Base-by-base conservation (phyloP, 2,329 filamentous ascomycete genomes). In the Penicillium capsulatum region DNA sequence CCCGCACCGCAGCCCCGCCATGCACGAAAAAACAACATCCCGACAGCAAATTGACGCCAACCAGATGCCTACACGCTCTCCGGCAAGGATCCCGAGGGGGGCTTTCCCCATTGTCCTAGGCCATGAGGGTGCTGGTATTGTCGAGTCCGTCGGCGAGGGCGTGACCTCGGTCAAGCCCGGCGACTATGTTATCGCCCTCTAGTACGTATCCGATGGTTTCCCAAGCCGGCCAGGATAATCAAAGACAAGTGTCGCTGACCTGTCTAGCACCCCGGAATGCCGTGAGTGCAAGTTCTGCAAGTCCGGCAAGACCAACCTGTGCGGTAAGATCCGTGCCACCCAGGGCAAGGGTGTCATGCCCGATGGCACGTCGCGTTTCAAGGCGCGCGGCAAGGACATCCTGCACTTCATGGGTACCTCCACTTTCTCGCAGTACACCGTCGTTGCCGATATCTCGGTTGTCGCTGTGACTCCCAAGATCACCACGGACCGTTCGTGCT, bases 381-480 rank as follows among this genome's bases (percentile, higher is more conserved):
- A 80, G 70, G 89, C 84, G 77, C 92, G 91, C 70, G 92, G 92
- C 69, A 84, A 96, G 73, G 86, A 94, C 58, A 78, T 98, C 47
- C 81, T 97, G 43, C 92, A 97, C 75, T 98, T 97, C 75, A 98
- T 98, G 92, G 92, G 92, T 60, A 95, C 88, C 40, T 96, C 90
- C 26, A 98, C 92, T 57, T 98, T 98, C 77, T 94, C 88, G 20
- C 92, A 98, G 73, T 98, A 94, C 75, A 97, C 92, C 42, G 92
- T 98, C 51, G 88, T 98, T 26, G 91, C 92, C 66, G 92, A 98
- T 68, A 97, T 98, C 71, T 96, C 90, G 34, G 92, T 96, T 42
- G 92, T 98, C 17, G 85, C 90, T 48, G 89, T 98, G 55, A 90
- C 90, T 57, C 78, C 80, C 45, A 82, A 94, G 58, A 92, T 92